Percentiles rank a stretch among this genome's conserved stretches.
Evolutionary conservation across 2,329 filamentous ascomycete genomes (phyloP).

Genomic region (Fusarium haematococcum): DNA sequence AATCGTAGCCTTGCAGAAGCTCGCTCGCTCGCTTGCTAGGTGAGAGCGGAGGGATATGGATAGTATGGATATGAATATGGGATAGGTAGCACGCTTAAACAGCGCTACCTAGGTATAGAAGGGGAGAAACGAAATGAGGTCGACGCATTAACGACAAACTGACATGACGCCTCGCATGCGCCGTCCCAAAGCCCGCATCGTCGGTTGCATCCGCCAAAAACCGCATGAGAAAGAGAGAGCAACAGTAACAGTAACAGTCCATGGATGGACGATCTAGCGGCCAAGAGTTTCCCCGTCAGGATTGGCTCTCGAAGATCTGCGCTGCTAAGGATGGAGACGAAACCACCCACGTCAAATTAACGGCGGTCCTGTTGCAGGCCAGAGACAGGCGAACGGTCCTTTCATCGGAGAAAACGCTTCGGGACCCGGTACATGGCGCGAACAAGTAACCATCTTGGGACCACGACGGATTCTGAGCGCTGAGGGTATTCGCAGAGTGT

Average conservation of each 20-base stretch:
- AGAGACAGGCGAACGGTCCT: constrained; percentile 28
- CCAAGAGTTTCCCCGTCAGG: constrained; percentile 13
- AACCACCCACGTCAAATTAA: constrained; percentile 30
- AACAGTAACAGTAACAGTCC: background rate
- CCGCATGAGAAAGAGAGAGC: background rate
- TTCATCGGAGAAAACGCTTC: constrained; percentile 23
- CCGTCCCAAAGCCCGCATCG: background rate
- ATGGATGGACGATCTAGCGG: constrained; percentile 2
- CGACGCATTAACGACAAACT: constrained; percentile 1
- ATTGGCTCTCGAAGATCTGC: constrained; percentile 34
- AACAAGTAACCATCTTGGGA: constrained; percentile 12
- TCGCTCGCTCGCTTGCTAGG: background rate
- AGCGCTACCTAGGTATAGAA: background rate
- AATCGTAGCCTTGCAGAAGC: background rate
- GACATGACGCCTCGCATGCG: background rate
- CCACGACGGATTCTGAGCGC: constrained; percentile 3
- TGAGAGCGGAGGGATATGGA: background rate
- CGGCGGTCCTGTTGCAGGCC: constrained; percentile 23
- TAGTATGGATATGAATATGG: background rate
- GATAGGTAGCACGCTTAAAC: background rate
- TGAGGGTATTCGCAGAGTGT: constrained; percentile 30
- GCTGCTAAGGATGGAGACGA: constrained; percentile 31
- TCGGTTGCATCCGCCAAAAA: constrained; percentile 8
- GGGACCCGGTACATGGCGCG: constrained; percentile 3
- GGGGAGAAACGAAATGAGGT: background rate